phyloP scores from a whole-genome alignment of 2,329 filamentous ascomycete species.

The Colletotrichum sp. region DNA sequence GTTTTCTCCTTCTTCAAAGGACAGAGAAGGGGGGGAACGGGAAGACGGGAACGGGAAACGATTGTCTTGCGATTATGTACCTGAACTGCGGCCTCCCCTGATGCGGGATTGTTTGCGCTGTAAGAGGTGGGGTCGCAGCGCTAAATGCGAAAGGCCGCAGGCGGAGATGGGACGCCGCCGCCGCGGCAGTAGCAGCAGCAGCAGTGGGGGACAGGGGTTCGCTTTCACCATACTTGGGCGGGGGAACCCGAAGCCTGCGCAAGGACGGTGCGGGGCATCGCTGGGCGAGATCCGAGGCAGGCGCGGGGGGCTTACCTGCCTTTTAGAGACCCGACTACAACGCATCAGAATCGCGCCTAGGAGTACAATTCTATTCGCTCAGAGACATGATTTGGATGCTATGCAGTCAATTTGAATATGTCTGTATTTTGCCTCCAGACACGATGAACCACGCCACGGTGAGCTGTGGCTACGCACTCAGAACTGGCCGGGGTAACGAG shows the following conservation, averaged over 20 bases:
- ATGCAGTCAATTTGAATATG: too few relatives aligned
- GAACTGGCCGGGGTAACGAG: not conserved
- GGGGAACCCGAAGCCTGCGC: not conserved
- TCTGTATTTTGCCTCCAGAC: too few relatives aligned
- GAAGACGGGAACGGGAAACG: not conserved
- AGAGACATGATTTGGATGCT: too few relatives aligned
- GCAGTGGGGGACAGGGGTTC: not conserved
- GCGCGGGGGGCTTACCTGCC: not conserved
- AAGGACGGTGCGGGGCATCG: not conserved
- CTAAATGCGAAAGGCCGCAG: not conserved
- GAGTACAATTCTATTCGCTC: too few relatives aligned
- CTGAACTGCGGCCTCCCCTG: not conserved
- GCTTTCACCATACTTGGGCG: not conserved
- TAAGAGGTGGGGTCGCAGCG: not conserved
- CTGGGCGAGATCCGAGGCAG: not conserved
- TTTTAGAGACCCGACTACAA: not conserved
- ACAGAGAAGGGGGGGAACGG: not conserved
- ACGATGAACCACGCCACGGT: not conserved
- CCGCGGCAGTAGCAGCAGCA: not conserved
- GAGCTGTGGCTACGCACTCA: not conserved
- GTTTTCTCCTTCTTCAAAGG: not conserved
- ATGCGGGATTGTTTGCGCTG: not conserved
- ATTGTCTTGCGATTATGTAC: conserved; percentile 1
- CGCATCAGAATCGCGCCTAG: not conserved
- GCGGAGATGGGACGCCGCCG: not conserved